These are phyloP conservation scores for Celoporthe dispersa DNA, from an alignment of 2,329 filamentous ascomycete species.

Conservation along the genomic window DNA sequence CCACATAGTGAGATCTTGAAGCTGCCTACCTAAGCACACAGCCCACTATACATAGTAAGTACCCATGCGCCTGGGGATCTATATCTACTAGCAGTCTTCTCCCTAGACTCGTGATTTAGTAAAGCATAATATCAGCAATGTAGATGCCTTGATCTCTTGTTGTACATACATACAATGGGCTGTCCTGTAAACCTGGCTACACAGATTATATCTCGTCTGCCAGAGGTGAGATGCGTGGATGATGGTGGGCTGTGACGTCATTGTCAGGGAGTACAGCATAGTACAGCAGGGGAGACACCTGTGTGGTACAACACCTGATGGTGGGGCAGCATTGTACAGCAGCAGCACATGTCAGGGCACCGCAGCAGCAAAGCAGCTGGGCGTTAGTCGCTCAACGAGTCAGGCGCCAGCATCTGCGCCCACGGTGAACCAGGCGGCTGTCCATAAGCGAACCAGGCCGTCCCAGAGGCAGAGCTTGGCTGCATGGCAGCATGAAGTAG, in stretches of 20 bases:
- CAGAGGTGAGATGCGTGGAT: not conserved
- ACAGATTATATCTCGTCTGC: not conserved
- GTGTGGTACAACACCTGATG: not conserved
- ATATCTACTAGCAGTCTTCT: too few species aligned
- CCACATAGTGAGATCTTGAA: too few species aligned
- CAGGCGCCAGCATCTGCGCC: slow-evolving; percentile 1
- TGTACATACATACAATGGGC: too few species aligned
- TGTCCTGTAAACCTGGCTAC: too few species aligned
- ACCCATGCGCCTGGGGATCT: too few species aligned
- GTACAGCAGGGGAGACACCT: not conserved
- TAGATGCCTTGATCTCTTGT: too few species aligned
- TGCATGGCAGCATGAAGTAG: too few species aligned
- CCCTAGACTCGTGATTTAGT: too few species aligned
- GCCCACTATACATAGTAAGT: too few species aligned
- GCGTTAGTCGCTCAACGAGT: not conserved
- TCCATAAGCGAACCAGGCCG: not conserved
- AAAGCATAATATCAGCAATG: too few species aligned
- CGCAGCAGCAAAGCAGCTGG: not conserved
- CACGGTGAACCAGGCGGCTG: not conserved
- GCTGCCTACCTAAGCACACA: too few species aligned
- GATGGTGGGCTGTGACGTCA: not conserved
- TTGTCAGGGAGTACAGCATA: not conserved
- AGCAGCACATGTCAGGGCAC: not conserved
- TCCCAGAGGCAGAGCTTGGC: not conserved
- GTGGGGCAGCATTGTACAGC: not conserved